Evolutionary conservation across 208 protist genomes (phyloP).

Genomic region (Acanthamoeba sp.): DNA sequence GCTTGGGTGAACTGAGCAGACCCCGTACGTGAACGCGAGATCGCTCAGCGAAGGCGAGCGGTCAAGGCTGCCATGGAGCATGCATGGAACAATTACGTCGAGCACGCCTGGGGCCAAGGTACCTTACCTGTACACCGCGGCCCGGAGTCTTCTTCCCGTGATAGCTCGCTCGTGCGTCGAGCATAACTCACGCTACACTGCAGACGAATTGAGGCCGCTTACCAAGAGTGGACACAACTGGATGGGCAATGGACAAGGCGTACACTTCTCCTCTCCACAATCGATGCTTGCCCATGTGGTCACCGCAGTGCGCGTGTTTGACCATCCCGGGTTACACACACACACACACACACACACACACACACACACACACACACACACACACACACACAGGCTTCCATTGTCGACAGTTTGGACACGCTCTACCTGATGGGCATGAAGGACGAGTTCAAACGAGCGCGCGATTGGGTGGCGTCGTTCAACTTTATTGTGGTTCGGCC

Average conservation of each 20-base stretch:
- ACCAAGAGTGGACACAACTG: constrained; percentile 76
- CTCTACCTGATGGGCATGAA: constrained; percentile 90
- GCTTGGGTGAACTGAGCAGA: not conserved
- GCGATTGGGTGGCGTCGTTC: constrained; percentile 81
- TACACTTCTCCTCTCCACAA: not conserved
- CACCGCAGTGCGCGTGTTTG: no score
- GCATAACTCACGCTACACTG: not conserved
- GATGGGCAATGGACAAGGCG: constrained; percentile 69
- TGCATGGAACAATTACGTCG: constrained; percentile 87
- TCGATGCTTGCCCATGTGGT: no score
- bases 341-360: not conserved
- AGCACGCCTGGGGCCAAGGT: constrained; percentile 88
- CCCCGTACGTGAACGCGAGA: not conserved
- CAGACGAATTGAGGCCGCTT: constrained; percentile 90
- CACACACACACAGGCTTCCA: constrained; percentile 78
- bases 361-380: not conserved
- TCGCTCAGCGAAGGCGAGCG: not conserved
- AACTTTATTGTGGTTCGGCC: not conserved
- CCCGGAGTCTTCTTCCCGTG: no score
- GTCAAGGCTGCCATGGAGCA: constrained; percentile 84
- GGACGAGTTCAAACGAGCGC: constrained; percentile 86
- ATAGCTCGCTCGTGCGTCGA: not conserved
- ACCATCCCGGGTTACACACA: no score
- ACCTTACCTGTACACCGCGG: no score
- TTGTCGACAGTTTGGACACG: constrained; percentile 93